phyloP scores from a whole-genome alignment of 2,329 filamentous ascomycete species.

The Sporothrix pallida region DNA sequence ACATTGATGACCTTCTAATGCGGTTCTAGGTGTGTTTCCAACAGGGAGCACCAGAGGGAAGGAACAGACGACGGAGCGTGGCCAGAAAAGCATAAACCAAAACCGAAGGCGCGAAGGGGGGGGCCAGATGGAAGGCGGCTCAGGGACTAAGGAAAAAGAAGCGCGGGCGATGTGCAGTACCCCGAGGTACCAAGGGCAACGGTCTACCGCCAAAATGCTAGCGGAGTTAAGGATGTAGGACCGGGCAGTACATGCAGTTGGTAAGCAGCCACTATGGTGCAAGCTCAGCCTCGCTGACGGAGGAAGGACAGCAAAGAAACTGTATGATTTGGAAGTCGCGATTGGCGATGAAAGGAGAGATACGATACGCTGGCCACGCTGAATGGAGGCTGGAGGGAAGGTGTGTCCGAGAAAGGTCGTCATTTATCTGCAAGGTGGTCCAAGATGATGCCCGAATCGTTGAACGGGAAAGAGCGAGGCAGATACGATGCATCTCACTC shows the following conservation, averaged over 20 bases:
- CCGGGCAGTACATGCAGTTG: slow-evolving; percentile 14
- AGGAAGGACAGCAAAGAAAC: neutral
- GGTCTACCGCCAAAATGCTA: neutral
- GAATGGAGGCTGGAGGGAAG: neutral
- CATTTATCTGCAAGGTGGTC: neutral
- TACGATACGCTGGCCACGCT: slow-evolving; percentile 6
- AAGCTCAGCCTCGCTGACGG: slow-evolving; percentile 29
- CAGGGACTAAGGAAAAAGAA: slow-evolving; percentile 16
- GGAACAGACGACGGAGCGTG: neutral
- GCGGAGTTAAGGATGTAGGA: slow-evolving; percentile 22
- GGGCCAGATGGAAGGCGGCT: slow-evolving; percentile 1
- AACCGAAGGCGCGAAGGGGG: slow-evolving; percentile 23
- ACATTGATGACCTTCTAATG: neutral
- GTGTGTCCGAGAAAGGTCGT: neutral
- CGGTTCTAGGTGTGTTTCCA: neutral
- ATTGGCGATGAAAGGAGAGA: slow-evolving; percentile 4
- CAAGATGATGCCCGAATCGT: neutral
- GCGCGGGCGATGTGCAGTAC: slow-evolving; percentile 20
- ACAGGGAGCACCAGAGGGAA: neutral
- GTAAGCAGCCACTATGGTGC: slow-evolving; percentile 27
- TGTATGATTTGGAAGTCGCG: neutral
- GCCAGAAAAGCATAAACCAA: slow-evolving; percentile 16
- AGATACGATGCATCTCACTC: neutral
- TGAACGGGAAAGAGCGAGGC: slow-evolving; percentile 5
- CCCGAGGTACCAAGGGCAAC: slow-evolving; percentile 18